phyloP scores from a whole-genome alignment of 2,329 filamentous ascomycete species.

The Thielaviopsis musarum region DNA sequence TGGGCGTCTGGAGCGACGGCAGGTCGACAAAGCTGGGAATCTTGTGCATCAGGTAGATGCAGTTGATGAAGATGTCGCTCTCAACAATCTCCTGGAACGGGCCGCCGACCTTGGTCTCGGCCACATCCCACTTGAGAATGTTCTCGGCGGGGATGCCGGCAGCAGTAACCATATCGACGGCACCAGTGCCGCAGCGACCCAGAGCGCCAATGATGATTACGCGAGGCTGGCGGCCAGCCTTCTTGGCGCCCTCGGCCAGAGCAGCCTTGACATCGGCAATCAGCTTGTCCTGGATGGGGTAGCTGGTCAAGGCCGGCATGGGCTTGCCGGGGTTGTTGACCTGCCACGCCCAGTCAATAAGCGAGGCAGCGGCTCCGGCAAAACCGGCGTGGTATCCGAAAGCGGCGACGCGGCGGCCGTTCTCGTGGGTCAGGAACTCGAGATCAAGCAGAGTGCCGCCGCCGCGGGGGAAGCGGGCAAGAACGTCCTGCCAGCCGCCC shows the following conservation, averaged over 20 bases:
- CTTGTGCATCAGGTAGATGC: conserved; percentile 67
- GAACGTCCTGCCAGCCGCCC: conserved; percentile 59
- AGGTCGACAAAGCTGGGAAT: conserved; percentile 69
- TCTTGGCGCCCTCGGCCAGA: conserved; percentile 44
- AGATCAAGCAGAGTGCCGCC: conserved; percentile 68
- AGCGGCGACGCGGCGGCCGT: conserved; percentile 49
- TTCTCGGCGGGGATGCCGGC: conserved; percentile 34
- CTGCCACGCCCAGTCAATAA: conserved; percentile 75
- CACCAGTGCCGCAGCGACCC: conserved; percentile 73
- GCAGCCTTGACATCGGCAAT: conserved; percentile 58
- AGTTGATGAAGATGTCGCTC: conserved; percentile 66
- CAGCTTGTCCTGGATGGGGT: conserved; percentile 51
- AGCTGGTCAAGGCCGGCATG: conserved; percentile 49
- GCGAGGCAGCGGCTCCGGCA: conserved; percentile 53
- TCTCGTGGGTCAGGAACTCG: conserved; percentile 66
- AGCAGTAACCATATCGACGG: conserved; percentile 60
- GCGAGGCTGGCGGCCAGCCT: conserved; percentile 50
- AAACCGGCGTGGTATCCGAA: conserved; percentile 66
- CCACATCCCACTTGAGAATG: conserved; percentile 55
- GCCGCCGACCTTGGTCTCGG: conserved; percentile 54
- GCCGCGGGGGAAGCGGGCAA: conserved; percentile 63
- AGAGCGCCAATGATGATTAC: conserved; percentile 73
- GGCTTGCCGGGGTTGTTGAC: conserved; percentile 51
- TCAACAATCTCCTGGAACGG: conserved; percentile 67
- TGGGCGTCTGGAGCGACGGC: conserved; percentile 47